phyloP scores from a whole-genome alignment of 441 rosid species.

The Arabidopsis lyrata region DNA sequence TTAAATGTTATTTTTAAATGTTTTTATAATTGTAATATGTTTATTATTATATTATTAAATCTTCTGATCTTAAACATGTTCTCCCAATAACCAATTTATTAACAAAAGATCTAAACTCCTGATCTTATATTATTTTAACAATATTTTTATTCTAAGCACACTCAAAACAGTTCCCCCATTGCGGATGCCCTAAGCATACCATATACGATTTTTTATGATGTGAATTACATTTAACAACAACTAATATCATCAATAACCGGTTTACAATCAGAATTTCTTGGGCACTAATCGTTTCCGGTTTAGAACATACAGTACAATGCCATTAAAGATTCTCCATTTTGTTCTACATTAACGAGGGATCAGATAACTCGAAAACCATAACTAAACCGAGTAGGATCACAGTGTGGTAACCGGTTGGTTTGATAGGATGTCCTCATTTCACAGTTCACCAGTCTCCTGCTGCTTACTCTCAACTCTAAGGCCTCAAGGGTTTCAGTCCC shows the following conservation, averaged over 20 bases:
- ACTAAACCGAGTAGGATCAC: background rate
- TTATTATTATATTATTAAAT: no score
- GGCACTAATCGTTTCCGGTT: constrained; percentile 12
- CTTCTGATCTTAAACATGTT: no score
- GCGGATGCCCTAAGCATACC: no score
- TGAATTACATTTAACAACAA: background rate
- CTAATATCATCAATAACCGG: background rate
- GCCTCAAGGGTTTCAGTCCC: constrained; percentile 72
- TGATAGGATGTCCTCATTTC: background rate
- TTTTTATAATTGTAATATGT: no score
- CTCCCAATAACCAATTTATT: no score
- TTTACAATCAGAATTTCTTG: background rate
- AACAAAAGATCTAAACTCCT: no score
- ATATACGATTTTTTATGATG: no score
- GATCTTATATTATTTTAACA: no score
- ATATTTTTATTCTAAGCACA: no score
- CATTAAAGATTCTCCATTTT: background rate
- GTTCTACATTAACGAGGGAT: constrained; percentile 21
- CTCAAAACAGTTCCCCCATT: no score
- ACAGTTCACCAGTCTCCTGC: constrained; percentile 14
- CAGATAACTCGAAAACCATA: background rate
- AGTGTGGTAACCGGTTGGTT: constrained; percentile 13
- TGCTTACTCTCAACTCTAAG: constrained; percentile 30
- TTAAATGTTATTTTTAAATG: no score
- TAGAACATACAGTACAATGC: constrained; percentile 19